phyloP scores from a whole-genome alignment of 164 flowering plant genomes.

The Nymphaea colorata region DNA sequence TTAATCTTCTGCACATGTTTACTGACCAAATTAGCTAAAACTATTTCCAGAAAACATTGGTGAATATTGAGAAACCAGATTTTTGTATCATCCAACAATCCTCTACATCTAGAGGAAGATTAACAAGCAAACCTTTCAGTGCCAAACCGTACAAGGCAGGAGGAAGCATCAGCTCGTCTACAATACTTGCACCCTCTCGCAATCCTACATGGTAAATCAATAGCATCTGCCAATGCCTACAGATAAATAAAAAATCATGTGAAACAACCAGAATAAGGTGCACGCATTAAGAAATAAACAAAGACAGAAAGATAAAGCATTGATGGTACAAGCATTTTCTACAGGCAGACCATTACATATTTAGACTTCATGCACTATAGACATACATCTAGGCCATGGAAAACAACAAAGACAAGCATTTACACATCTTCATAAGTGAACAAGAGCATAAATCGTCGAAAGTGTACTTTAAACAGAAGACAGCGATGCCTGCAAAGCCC shows the following conservation, averaged over 20 bases:
- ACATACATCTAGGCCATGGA: too few species aligned
- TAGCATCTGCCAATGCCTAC: conserved; percentile 83
- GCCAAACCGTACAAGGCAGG: conserved; percentile 87
- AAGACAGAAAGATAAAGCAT: too few species aligned
- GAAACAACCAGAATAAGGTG: too few species aligned
- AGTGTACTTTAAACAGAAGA: conserved; percentile 74
- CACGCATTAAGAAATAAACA: too few species aligned
- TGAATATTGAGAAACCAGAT: neutral
- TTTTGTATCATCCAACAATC: neutral
- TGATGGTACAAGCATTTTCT: too few species aligned
- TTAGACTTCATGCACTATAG: too few species aligned
- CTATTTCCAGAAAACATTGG: neutral
- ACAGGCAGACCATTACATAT: too few species aligned
- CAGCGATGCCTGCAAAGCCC: conserved; percentile 94
- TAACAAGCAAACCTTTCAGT: conserved; percentile 44
- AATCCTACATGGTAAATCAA: conserved; percentile 90
- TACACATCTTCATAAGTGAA: neutral
- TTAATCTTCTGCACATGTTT: neutral
- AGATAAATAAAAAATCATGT: conserved; percentile 1
- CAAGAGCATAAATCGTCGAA: neutral
- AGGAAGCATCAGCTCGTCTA: conserved; percentile 62
- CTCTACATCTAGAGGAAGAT: neutral
- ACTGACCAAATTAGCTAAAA: neutral
- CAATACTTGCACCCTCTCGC: conserved; percentile 94
- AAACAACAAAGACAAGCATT: neutral